Evolutionary conservation across 192 early-diverging fungal genomes (phyloP).

Genomic region (Backusella luteola): DNA sequence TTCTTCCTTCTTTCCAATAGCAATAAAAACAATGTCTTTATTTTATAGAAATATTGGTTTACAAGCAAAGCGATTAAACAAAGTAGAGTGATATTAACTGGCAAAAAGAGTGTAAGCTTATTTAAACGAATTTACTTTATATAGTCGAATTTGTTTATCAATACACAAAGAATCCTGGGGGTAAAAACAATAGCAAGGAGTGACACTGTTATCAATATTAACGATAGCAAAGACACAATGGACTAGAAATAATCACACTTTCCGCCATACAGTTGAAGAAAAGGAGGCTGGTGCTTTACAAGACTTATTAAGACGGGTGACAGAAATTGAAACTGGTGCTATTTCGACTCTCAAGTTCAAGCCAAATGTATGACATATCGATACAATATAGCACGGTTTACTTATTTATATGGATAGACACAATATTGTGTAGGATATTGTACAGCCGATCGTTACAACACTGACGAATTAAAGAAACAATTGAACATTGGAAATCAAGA

Average conservation of each 20-base stretch:
- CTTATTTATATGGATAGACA: background rate
- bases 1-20: background rate
- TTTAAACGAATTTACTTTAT: background rate
- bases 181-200: background rate
- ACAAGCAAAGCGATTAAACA: background rate
- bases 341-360: background rate
- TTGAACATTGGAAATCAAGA: background rate
- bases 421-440: background rate
- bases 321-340: background rate
- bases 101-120: background rate
- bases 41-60: background rate
- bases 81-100: background rate
- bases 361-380: background rate
- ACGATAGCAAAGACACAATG: background rate
- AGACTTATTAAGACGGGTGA: background rate
- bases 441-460: background rate
- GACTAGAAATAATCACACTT: background rate
- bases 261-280: background rate
- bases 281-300: background rate
- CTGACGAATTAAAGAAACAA: background rate
- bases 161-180: background rate
- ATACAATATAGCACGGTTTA: background rate
- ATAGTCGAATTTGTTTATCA: background rate
- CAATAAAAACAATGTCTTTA: background rate
- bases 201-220: background rate